Percentiles rank a stretch among this genome's conserved stretches.
phyloP scores from a whole-genome alignment of 2,329 filamentous ascomycete genomes.

The Sphaerulina musiva region DNA sequence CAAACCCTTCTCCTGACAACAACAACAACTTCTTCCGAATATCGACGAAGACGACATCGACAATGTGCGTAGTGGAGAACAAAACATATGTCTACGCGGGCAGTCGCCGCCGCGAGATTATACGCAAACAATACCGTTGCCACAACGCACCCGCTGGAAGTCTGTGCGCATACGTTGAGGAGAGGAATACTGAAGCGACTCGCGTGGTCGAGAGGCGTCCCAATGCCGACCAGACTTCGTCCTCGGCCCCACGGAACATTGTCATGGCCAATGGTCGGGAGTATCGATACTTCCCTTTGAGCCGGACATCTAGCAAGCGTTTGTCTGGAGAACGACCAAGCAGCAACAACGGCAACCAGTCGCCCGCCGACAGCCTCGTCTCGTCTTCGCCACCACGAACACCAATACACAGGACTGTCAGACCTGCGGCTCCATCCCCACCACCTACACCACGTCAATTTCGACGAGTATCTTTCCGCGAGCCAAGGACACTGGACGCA shows the following conservation, averaged over 20 bases:
- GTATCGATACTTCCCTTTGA: conserved; percentile 21
- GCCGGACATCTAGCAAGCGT: conserved; percentile 19
- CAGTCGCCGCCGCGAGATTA: conserved; percentile 17
- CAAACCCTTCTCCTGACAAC: neutral
- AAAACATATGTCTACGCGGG: conserved; percentile 26
- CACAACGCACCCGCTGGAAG: conserved; percentile 16
- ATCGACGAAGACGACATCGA: neutral
- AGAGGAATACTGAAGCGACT: conserved; percentile 12
- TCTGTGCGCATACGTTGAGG: conserved; percentile 23
- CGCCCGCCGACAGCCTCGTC: conserved; percentile 18
- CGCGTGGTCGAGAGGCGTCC: conserved; percentile 22
- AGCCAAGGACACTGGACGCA: conserved; percentile 13
- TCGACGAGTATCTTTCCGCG: conserved; percentile 5
- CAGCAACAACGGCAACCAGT: conserved; percentile 8
- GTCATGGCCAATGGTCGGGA: conserved; percentile 24
- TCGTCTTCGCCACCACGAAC: conserved; percentile 16
- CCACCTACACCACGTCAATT: conserved; percentile 12
- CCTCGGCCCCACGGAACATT: conserved; percentile 15
- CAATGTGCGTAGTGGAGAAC: conserved; percentile 31
- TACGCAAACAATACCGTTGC: conserved; percentile 23
- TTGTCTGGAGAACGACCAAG: conserved; percentile 17
- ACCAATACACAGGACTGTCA: conserved; percentile 13
- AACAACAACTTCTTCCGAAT: neutral
- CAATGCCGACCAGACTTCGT: conserved; percentile 3
- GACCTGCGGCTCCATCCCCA: conserved; percentile 18